phyloP scores from a whole-genome alignment of 129 eudicot genomes.

The Flaveria robusta region DNA sequence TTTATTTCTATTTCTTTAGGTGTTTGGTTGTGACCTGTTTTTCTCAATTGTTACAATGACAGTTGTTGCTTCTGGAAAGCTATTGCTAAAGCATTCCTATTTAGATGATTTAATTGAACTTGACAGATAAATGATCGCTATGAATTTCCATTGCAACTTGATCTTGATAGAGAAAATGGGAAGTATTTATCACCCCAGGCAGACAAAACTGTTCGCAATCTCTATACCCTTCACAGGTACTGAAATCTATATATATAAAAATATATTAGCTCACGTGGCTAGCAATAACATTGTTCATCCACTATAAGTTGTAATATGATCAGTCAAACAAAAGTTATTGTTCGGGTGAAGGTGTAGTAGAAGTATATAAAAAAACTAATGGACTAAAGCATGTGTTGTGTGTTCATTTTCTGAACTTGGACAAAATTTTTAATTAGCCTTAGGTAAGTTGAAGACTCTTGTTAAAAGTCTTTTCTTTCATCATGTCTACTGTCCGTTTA shows the following conservation, averaged over 20 bases:
- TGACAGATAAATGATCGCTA: constrained; percentile 95
- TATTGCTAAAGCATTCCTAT: constrained; percentile 26
- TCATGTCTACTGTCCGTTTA: constrained; percentile 6
- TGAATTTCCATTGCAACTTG: constrained; percentile 94
- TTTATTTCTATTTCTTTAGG: background rate
- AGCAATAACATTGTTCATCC: background rate
- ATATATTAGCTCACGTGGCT: background rate
- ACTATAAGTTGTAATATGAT: constrained; percentile 6
- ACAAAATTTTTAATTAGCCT: background rate
- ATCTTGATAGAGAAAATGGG: constrained; percentile 89
- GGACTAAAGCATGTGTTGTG: background rate
- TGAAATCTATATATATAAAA: background rate
- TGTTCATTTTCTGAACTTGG: background rate
- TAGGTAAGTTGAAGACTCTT: constrained; percentile 5
- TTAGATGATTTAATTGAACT: background rate
- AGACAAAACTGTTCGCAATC: constrained; percentile 85
- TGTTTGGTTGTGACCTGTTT: constrained; percentile 12
- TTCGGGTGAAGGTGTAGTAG: background rate
- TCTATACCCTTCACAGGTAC: constrained; percentile 94
- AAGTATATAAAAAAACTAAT: background rate
- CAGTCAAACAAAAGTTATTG: background rate
- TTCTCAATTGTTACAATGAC: background rate
- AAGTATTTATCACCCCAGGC: constrained; percentile 94
- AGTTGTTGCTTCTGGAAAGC: constrained; percentile 8
- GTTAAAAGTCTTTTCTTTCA: background rate